Conservation (phyloP, 2,329 filamentous ascomycete genomes). For the Phialocephala sp. region DNA sequence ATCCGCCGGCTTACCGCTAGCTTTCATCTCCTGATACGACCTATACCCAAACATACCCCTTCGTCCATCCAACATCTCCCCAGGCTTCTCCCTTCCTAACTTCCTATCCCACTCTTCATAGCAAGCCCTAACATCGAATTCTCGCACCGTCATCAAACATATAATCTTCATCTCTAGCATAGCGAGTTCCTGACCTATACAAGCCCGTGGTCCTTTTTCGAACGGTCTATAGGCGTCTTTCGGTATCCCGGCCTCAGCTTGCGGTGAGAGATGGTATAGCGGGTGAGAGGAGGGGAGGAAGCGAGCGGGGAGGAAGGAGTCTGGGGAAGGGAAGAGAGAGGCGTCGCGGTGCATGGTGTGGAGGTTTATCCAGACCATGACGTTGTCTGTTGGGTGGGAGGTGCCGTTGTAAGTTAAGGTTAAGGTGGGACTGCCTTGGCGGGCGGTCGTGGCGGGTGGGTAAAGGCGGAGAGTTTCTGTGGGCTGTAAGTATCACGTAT, state of each 20-base stretch:
- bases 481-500: not conserved
- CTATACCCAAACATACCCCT: conserved; percentile 25
- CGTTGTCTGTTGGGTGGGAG: conserved; percentile 23
- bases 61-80: conserved; percentile 20
- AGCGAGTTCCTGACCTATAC: conserved; percentile 61
- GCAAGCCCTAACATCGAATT: conserved; percentile 52
- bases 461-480: conserved; percentile 28
- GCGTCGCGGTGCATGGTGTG: conserved; percentile 45
- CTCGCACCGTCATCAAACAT: conserved; percentile 52
- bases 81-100: conserved; percentile 22
- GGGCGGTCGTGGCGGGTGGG: conserved; percentile 22
- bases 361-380: conserved; percentile 27
- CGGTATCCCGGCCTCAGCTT: conserved; percentile 38
- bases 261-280: conserved; percentile 10
- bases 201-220: conserved; percentile 59
- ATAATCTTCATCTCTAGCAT: conserved; percentile 54
- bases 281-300: conserved; percentile 46
- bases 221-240: conserved; percentile 59
- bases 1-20: conserved; percentile 30
- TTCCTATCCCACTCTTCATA: conserved; percentile 40
- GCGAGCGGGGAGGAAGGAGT: conserved; percentile 54
- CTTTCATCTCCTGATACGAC: conserved; percentile 29
- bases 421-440: conserved; percentile 10
- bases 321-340: conserved; percentile 49
- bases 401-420: conserved; percentile 14